Conservation (phyloP, 2,329 filamentous ascomycete genomes). For the Elsinoe batatas region DNA sequence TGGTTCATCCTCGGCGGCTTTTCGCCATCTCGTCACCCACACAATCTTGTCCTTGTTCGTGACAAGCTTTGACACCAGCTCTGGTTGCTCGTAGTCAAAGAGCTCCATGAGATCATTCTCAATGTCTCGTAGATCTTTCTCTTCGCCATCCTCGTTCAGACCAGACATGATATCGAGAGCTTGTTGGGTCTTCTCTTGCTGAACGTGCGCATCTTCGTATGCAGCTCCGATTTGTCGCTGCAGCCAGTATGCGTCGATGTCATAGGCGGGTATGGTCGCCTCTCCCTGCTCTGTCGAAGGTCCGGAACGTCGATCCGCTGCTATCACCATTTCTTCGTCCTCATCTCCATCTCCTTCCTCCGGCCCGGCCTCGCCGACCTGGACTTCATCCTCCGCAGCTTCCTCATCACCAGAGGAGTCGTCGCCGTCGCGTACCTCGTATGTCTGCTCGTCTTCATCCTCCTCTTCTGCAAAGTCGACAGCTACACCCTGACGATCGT, state of each 20-base stretch:
- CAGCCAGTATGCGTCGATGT: constrained; percentile 96
- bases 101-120: constrained; percentile 98
- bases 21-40: constrained; percentile 83
- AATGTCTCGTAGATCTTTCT: constrained; percentile 80
- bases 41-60: constrained; percentile 88
- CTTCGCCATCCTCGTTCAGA: constrained; percentile 61
- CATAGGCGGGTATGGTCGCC: constrained; percentile 62
- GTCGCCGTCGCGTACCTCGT: constrained; percentile 78
- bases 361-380: constrained; percentile 35
- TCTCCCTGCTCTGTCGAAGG: constrained; percentile 34
- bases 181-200: constrained; percentile 83
- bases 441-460: constrained; percentile 67
- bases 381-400: constrained; percentile 20
- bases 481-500: constrained; percentile 91
- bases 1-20: constrained; percentile 65
- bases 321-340: constrained; percentile 77
- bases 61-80: constrained; percentile 82
- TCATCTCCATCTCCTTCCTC: constrained; percentile 56
- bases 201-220: constrained; percentile 83
- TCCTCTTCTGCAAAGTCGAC: constrained; percentile 92
- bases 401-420: constrained; percentile 59
- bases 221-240: constrained; percentile 82
- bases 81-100: constrained; percentile 93
- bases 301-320: constrained; percentile 30
- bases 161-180: constrained; percentile 76